phyloP scores from a whole-genome alignment of 768 basidiomycete species.

The Termitomyces titanicus region DNA sequence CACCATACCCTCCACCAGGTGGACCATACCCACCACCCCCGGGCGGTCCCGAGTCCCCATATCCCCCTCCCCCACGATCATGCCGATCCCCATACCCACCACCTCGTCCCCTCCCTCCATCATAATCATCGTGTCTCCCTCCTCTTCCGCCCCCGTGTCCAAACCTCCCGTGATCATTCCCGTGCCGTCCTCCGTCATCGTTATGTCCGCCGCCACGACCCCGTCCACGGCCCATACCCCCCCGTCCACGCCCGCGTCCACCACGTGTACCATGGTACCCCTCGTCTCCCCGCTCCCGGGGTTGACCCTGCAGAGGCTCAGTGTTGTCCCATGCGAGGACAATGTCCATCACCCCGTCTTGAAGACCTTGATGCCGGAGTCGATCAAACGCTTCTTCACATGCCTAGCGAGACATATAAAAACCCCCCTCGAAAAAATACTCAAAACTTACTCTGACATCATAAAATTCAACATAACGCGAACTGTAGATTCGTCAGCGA shows the following conservation, averaged over 20 bases:
- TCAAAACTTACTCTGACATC: conserved; percentile 87
- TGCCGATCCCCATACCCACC: conserved; percentile 25
- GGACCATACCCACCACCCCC: conserved; percentile 28
- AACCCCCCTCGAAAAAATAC: too few relatives aligned
- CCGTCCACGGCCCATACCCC: conserved; percentile 35
- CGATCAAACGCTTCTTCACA: conserved; percentile 78
- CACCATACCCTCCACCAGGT: conserved; percentile 22
- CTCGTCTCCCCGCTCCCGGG: conserved; percentile 29
- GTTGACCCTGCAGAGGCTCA: conserved; percentile 36
- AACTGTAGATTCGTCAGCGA: conserved; percentile 40
- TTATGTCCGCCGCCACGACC: conserved; percentile 38
- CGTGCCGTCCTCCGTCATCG: conserved; percentile 46
- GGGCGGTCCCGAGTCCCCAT: conserved; percentile 18
- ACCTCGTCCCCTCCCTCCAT: conserved; percentile 32
- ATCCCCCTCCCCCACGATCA: conserved; percentile 18
- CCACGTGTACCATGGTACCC: conserved; percentile 32
- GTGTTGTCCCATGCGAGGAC: conserved; percentile 80
- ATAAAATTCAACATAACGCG: conserved; percentile 91
- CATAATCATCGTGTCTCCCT: conserved; percentile 40
- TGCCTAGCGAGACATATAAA: too few relatives aligned
- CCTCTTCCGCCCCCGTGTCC: conserved; percentile 40
- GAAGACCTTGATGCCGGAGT: conserved; percentile 71
- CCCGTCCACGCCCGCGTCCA: conserved; percentile 39
- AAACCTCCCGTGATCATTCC: conserved; percentile 37
- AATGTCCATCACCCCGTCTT: conserved; percentile 89